Evolutionary conservation across 768 basidiomycete species (phyloP).

Genomic region (Sporobolomyces pararoseus): DNA sequence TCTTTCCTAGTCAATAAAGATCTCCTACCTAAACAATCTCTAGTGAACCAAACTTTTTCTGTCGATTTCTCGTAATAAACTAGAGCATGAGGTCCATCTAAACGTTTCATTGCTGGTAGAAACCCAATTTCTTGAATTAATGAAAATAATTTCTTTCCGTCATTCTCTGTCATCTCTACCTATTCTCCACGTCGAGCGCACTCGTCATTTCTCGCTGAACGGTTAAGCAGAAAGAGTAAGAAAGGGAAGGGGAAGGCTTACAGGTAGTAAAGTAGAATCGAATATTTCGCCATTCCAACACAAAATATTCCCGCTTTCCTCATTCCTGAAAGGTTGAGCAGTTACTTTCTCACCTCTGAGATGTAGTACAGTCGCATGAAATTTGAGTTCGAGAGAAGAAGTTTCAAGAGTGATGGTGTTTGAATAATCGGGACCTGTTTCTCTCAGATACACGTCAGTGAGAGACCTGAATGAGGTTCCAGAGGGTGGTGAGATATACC

Average conservation of each 20-base stretch:
- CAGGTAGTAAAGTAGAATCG: constrained; percentile 48
- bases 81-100: constrained; percentile 88
- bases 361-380: constrained; percentile 72
- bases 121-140: constrained; percentile 51
- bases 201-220: background rate
- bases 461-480: no score
- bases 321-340: constrained; percentile 64
- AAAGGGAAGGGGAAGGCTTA: background rate
- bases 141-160: constrained; percentile 60
- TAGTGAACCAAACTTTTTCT: constrained; percentile 63
- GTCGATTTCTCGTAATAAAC: constrained; percentile 61
- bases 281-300: constrained; percentile 56
- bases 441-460: background rate
- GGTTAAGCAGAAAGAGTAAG: background rate
- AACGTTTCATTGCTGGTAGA: constrained; percentile 55
- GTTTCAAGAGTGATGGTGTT: background rate
- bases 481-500: background rate
- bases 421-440: constrained; percentile 24
- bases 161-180: constrained; percentile 65
- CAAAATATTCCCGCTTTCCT: constrained; percentile 69
- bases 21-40: constrained; percentile 79
- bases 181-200: constrained; percentile 44
- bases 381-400: constrained; percentile 42
- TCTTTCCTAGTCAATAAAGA: constrained; percentile 69
- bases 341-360: constrained; percentile 62